Base-by-base conservation (phyloP, 2,329 filamentous ascomycete genomes). In the Fusarium neocosmosporiellum region DNA sequence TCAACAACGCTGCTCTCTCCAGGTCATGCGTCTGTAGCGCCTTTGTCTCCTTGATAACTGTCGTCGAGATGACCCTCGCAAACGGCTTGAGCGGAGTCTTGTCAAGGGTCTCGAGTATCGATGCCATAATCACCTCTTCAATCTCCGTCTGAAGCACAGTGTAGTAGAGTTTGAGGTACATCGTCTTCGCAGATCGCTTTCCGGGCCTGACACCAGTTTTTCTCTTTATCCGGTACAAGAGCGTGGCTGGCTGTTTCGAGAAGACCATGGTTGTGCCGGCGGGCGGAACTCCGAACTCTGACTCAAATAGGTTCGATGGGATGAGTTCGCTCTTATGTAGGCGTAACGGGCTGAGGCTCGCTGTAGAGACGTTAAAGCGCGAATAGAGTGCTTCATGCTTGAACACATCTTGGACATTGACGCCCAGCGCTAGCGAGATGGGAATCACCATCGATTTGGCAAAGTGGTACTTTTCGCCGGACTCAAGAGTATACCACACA, bases 331-430 rank as follows among this genome's bases (percentile, higher is more conserved):
- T 94, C 62, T 88, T 88, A 53, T 93, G 86, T 8, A 99, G 84
- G 5, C 93, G 89, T 11, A 98, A 81, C 0, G 96, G 96, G 33
- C 92, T 91, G 27, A 89, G 81, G 64, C 88, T 94, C 1, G 94
- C 92, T 0, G 95, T 95, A 14, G 94, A 95, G 60, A 99, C 92
- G 16, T 94, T 97, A 80, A 99, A 99, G 11, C 92, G 92, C 0
- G 95, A 98, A 78, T 96, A 96, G 0, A 98, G 86, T 0, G 90
- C 88, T 9, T 91, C 85, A 71, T 94, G 90, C 79, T 98, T 97
- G 85, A 98, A 98, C 31, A 97, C 90, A 76, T 99, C 96, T 77
- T 98, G 95, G 7, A 99, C 96, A 73, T 98, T 98, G 70, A 99
- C 96, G 4, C 96, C 95, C 5, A 99, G 87, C 0, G 94, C 94